These are phyloP conservation scores for Gossypium armourianum DNA, from an alignment of 441 rosid species.

Conservation along the genomic window DNA sequence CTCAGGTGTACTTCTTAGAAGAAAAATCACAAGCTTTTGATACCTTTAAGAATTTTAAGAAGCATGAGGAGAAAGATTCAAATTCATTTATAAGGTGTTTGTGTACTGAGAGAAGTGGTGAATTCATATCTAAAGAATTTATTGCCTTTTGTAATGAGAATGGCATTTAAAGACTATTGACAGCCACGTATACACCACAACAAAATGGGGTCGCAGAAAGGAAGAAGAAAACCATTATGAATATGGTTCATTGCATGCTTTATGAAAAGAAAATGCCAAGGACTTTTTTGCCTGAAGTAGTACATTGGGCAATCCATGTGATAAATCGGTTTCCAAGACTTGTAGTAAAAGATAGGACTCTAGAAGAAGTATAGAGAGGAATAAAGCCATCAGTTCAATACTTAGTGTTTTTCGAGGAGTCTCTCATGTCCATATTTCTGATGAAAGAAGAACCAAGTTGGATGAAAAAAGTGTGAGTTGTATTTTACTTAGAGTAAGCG, in stretches of 20 bases:
- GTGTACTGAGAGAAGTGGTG: neutral
- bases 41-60: too few species aligned
- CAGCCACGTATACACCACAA: neutral
- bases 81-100: too few species aligned
- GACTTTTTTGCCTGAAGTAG: slow-evolving; percentile 8
- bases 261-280: neutral
- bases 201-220: neutral
- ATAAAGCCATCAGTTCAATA: too few species aligned
- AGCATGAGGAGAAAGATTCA: too few species aligned
- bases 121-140: too few species aligned
- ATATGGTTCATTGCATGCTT: neutral
- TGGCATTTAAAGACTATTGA: neutral
- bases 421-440: too few species aligned
- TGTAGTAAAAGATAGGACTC: neutral
- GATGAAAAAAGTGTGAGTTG: neutral
- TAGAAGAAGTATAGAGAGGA: neutral
- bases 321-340: neutral
- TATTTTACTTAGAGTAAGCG: neutral
- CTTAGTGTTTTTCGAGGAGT: too few species aligned
- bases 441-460: neutral
- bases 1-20: too few species aligned
- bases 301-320: neutral
- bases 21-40: too few species aligned
- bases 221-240: neutral
- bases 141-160: too few species aligned